phyloP scores from a whole-genome alignment of 257 asterid species.

The Leonotis leonurus region DNA sequence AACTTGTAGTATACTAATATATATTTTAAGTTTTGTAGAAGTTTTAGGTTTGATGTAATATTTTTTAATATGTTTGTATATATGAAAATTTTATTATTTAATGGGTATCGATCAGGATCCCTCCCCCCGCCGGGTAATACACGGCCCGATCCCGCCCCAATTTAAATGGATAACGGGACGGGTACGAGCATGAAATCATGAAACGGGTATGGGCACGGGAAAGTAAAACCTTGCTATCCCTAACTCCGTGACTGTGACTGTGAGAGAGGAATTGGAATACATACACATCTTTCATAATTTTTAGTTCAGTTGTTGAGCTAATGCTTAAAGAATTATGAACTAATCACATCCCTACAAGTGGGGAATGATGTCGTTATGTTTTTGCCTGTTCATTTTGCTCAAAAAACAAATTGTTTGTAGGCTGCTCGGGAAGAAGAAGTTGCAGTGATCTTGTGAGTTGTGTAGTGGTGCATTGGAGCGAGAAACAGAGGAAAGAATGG shows the following conservation, averaged over 20 bases:
- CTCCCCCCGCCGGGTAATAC: too few species aligned
- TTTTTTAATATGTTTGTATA: too few species aligned
- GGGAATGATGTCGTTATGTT: background rate
- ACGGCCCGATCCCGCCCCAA: too few species aligned
- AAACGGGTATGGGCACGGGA: background rate
- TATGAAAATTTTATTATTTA: too few species aligned
- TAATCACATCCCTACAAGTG: conserved; percentile 16
- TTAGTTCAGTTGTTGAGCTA: conserved; percentile 20
- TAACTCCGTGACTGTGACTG: too few species aligned
- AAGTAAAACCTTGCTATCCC: background rate
- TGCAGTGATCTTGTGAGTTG: background rate
- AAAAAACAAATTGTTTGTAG: background rate
- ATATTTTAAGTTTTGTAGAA: too few species aligned
- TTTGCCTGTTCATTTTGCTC: background rate
- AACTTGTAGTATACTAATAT: too few species aligned
- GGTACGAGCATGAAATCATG: too few species aligned
- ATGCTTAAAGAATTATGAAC: conserved; percentile 10
- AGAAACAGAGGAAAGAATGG: conserved; percentile 31
- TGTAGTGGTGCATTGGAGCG: background rate
- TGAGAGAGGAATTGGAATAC: too few species aligned
- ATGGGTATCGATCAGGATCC: too few species aligned
- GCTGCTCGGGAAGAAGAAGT: background rate
- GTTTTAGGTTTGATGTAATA: too few species aligned
- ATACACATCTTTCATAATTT: background rate
- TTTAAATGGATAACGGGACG: too few species aligned